These are phyloP conservation scores for Rosa multiflora DNA, from an alignment of 306 rosid species.

Conservation along the genomic window DNA sequence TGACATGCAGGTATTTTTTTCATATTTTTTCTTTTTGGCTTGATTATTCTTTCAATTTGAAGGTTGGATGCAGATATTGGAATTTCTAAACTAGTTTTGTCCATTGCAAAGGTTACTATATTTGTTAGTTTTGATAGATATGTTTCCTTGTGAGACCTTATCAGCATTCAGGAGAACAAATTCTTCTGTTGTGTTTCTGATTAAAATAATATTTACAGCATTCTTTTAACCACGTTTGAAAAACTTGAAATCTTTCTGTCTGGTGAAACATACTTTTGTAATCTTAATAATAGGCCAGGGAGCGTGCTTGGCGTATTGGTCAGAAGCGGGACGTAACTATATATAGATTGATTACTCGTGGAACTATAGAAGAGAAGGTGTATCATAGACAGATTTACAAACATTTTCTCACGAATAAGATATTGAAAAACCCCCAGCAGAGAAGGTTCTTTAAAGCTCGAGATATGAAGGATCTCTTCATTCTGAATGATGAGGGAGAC, in stretches of 20 bases:
- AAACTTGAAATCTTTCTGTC: conserved; percentile 10
- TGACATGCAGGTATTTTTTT: conserved; percentile 75
- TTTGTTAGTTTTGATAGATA: background rate
- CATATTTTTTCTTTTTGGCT: background rate
- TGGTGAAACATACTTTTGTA: conserved; percentile 17
- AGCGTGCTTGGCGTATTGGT: conserved; percentile 99
- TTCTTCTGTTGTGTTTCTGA: background rate
- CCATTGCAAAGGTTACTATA: conserved; percentile 2
- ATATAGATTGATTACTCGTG: conserved; percentile 90
- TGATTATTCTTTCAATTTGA: background rate
- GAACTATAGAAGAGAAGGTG: conserved; percentile 96
- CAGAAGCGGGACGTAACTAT: conserved; percentile 92
- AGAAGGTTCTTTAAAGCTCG: conserved; percentile 94
- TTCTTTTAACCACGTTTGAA: background rate
- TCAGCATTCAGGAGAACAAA: background rate
- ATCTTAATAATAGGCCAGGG: conserved; percentile 75
- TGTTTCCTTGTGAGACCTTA: background rate
- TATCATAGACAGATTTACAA: conserved; percentile 98
- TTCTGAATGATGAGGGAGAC: conserved; percentile 66
- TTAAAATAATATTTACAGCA: background rate
- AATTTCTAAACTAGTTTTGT: conserved; percentile 3
- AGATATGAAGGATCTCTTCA: conserved; percentile 97
- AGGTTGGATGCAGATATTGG: background rate
- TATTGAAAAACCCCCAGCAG: conserved; percentile 95
- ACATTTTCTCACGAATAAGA: conserved; percentile 93